Base-by-base conservation (phyloP, 257 asterid species). In the Nicotiana otophora region DNA sequence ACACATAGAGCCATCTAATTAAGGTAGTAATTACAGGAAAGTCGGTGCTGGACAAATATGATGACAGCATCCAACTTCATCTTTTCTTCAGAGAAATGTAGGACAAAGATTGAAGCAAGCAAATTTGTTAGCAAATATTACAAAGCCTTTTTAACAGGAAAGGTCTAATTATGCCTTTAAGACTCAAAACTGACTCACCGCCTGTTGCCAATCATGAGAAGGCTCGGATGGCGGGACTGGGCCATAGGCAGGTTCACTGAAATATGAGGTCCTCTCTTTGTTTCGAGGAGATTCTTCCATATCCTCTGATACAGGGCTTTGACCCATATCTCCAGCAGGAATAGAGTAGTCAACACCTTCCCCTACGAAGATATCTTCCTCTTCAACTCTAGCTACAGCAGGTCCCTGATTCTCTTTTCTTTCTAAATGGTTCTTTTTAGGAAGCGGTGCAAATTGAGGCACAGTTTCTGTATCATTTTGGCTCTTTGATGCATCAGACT, bases 251-350 rank as follows among this genome's bases (percentile, higher is more conserved):
- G 98, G 96, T 90, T 93, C 97, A 74, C 83, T 81, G 70, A 93
- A 91, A 89, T 92, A 91, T 78, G 95, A 74, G 42, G 88, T 67
- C 86, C 86, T 92, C 89, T 93, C 99, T 84, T 91, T 95, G 87
- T 90, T 91, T 80, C 97, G 93, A 82, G 99, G 99, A 86, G 98
- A 96, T 88, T 96, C 99, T 87, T 96, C 98, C 99, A 96, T 96
- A 84, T 96, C 98, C 91, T 96, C 98, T 3, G 97, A 94, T 81
- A 93, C 66, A 76, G 99, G 99, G 84, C 98, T 94, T 87, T 93
- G 97, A 92, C 90, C 93, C 95, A 92, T 90, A 86, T 94, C 99
- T 89, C 88, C 92, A 88, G 92, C 87, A 17, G 98, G 97, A 84
- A 96, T 84, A 33, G 93, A 78, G 83, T 93, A 96, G 84, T 96